Base-by-base conservation (phyloP, 768 basidiomycete species). In the Calocybe gangraenosa region DNA sequence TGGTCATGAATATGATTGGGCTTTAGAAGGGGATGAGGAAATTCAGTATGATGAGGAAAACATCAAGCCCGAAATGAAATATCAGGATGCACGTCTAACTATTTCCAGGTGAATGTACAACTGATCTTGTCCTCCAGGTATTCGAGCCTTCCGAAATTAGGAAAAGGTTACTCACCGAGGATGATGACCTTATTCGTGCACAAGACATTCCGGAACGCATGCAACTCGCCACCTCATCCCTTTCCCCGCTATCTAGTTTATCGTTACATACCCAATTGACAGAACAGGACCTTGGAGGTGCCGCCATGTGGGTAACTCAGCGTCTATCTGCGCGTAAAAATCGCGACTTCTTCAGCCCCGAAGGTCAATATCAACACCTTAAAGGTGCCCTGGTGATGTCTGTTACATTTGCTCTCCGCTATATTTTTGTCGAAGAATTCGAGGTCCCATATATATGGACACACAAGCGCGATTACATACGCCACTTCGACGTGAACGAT, bases 111-210 rank as follows among this genome's bases (percentile, higher is more conserved):
- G 10, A 32, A 10, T 37, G 20, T 37, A 18, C 20, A 18, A 36
- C 19, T 40, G 32, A 38, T 37, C 43, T 45, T 25, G 44, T 14
- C 51, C 28, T 40, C 10, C 55, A 98, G 93, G 92, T 98, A 49
- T 99, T 98, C 55, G 96, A 99, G 60, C 96, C 96, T 0, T 88
- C 94, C 9, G 93, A 97, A 69, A 98, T 99, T 59, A 82, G 81
- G 41, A 85, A 84, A 49, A 79, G 89, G 32, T 74, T 91, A 72
- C 71, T 98, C 21, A 95, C 92, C 2, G 92, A 93, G 52, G 92
- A 91, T 47, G 96, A 99, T 63, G 90, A 95, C 57, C 70, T 91
- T 37, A 94, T 99, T 50, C 85, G 94, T 37, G 81, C 78, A 14
- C 81, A 79, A 59, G 96, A 98, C 65, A 81, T 90, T 30, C 96